phyloP scores from a whole-genome alignment of 345 rosid species.

The Corymbia maculata region DNA sequence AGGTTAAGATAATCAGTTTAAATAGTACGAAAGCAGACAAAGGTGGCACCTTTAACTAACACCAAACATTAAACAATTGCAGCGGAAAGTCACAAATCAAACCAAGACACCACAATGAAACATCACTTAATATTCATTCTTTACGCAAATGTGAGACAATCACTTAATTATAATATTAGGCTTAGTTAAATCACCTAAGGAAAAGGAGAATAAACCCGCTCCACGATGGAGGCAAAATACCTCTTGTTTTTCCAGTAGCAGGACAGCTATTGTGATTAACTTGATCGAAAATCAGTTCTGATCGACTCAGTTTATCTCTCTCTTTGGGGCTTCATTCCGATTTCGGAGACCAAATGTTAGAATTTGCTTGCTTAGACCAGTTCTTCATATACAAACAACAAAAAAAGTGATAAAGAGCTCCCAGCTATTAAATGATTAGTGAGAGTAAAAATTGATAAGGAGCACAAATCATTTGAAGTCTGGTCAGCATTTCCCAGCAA shows the following conservation, averaged over 20 bases:
- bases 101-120: background rate
- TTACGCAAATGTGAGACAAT: background rate
- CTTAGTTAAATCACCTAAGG: background rate
- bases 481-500: background rate
- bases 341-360: background rate
- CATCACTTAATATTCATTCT: background rate
- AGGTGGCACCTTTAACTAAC: background rate
- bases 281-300: background rate
- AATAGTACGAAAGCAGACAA: background rate
- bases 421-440: background rate
- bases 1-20: background rate
- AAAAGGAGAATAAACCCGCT: background rate
- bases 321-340: background rate
- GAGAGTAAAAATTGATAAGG: background rate
- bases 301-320: background rate
- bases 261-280: background rate
- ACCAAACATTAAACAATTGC: background rate
- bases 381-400: background rate
- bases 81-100: background rate
- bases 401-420: background rate
- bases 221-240: background rate
- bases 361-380: background rate
- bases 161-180: background rate
- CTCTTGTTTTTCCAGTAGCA: background rate
- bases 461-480: background rate